Percentiles rank a stretch among this genome's conserved stretches.
These are phyloP conservation scores for Bipolaris bicolor DNA, from an alignment of 2,329 filamentous ascomycete species.

Conservation along the genomic window DNA sequence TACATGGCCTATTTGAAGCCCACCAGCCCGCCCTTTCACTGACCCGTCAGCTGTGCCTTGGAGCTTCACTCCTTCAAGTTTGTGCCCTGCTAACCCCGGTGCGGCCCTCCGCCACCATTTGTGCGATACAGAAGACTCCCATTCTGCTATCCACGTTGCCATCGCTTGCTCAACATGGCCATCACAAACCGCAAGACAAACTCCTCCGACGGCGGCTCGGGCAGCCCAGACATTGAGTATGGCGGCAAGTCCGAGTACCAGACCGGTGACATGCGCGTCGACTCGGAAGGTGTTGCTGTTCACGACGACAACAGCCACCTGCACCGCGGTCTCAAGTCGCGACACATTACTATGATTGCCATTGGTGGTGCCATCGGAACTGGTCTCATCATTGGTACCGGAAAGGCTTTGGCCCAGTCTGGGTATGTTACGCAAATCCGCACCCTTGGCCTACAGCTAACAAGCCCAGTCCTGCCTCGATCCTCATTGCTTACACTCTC, in stretches of 20 bases:
- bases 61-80: constrained; percentile 13
- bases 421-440: constrained; percentile 41
- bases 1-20: constrained; percentile 19
- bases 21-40: constrained; percentile 4
- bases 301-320: constrained; percentile 48
- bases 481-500: constrained; percentile 73
- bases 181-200: constrained; percentile 37
- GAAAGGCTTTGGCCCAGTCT: constrained; percentile 57
- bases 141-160: not conserved
- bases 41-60: not conserved
- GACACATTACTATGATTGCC: constrained; percentile 69
- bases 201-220: constrained; percentile 36
- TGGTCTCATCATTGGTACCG: constrained; percentile 73
- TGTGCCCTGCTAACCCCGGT: constrained; percentile 10
- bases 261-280: constrained; percentile 15
- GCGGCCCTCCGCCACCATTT: constrained; percentile 8
- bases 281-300: constrained; percentile 33
- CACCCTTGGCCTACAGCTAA: constrained; percentile 18
- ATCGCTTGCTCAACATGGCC: constrained; percentile 26
- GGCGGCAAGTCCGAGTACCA: constrained; percentile 22
- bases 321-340: constrained; percentile 60
- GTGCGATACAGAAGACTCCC: constrained; percentile 10
- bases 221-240: constrained; percentile 29
- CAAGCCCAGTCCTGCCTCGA: constrained; percentile 62
- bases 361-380: constrained; percentile 77